Conservation (phyloP, 2,329 filamentous ascomycete species). For the Aspergillus phoenicis region DNA sequence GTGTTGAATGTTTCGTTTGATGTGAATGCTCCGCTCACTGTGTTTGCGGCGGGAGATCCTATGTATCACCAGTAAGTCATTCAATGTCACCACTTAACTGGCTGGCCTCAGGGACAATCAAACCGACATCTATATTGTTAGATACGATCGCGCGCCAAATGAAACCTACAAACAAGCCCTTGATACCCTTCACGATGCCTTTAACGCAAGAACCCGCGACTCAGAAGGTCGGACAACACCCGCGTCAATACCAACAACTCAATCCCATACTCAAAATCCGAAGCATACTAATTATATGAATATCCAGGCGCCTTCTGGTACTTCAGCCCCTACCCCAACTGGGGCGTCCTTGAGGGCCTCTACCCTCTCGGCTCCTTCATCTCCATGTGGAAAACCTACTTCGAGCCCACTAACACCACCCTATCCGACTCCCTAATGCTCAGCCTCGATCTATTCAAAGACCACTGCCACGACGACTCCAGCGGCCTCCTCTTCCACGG, state of each 20-base stretch:
- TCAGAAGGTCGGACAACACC: conserved; percentile 10
- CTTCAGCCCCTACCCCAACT: conserved; percentile 48
- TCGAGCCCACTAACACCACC: conserved; percentile 44
- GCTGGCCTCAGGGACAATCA: not conserved
- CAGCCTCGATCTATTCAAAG: conserved; percentile 52
- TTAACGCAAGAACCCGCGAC: conserved; percentile 25
- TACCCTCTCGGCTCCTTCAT: conserved; percentile 41
- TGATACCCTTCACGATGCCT: conserved; percentile 22
- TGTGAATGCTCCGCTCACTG: conserved; percentile 23
- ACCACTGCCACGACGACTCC: conserved; percentile 44
- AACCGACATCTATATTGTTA: not conserved
- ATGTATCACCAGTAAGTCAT: conserved; percentile 21
- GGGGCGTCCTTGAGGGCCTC: conserved; percentile 59
- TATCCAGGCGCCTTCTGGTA: conserved; percentile 25
- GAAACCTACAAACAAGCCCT: conserved; percentile 17
- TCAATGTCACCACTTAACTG: not conserved
- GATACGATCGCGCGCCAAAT: conserved; percentile 19
- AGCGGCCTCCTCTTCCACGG: conserved; percentile 56
- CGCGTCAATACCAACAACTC: not conserved
- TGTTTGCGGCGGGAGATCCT: conserved; percentile 24
- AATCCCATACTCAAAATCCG: no score
- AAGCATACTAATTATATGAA: not conserved
- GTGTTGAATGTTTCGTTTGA: conserved; percentile 25
- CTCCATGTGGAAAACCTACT: conserved; percentile 26
- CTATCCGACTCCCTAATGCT: conserved; percentile 48